phyloP scores from a whole-genome alignment of 495 filamentous ascomycete species.

The Xylaria longipes region DNA sequence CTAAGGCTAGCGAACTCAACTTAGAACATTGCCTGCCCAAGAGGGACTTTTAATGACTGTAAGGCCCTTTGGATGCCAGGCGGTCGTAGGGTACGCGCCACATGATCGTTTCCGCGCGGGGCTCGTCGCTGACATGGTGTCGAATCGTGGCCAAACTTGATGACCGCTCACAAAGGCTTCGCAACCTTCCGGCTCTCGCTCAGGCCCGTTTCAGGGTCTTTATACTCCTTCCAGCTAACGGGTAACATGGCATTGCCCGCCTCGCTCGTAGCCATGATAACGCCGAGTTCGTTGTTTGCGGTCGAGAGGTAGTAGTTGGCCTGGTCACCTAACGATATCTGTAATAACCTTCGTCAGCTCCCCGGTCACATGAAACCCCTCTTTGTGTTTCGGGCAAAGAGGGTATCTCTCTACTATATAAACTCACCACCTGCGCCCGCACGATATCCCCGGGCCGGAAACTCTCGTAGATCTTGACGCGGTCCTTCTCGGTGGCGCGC shows the following conservation, averaged over 20 bases:
- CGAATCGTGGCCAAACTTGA: not conserved
- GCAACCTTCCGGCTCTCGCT: conserved; percentile 90
- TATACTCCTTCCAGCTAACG: conserved; percentile 93
- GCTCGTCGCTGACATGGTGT: not conserved
- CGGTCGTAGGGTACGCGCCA: not conserved
- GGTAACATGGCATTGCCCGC: conserved; percentile 88
- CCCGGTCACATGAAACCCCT: not conserved
- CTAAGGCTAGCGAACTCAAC: not conserved
- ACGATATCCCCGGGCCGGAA: conserved; percentile 96
- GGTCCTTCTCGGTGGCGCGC: conserved; percentile 93
- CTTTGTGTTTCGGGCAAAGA: not conserved
- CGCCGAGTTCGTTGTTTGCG: conserved; percentile 86
- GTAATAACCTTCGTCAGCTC: not conserved
- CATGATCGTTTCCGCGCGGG: not conserved
- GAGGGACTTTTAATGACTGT: not conserved
- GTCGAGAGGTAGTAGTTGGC: conserved; percentile 92
- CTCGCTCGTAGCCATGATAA: conserved; percentile 92
- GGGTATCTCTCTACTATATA: not conserved
- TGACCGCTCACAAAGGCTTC: conserved; percentile 75
- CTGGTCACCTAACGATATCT: conserved; percentile 92
- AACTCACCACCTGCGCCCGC: conserved; percentile 78
- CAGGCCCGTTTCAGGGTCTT: conserved; percentile 77
- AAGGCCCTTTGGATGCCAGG: not conserved
- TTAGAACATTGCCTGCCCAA: not conserved
- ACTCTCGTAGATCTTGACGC: conserved; percentile 85